These are phyloP conservation scores for Trichoderma atrobrunneum DNA, from an alignment of 2,329 filamentous ascomycete species.

Conservation along the genomic window DNA sequence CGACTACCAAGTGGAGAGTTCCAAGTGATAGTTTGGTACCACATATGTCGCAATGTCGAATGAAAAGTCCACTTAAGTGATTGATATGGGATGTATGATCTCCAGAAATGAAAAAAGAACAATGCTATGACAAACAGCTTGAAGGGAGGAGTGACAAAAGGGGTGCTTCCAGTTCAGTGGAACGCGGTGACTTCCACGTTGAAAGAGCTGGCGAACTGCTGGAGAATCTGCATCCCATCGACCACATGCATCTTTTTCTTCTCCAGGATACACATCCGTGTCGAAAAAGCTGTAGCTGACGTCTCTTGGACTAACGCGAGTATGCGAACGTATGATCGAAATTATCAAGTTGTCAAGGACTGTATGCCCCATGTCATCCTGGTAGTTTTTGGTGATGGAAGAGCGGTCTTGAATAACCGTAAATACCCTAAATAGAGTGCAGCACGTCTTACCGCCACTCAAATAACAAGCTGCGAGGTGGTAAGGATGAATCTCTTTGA, in stretches of 20 bases:
- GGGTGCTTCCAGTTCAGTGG: background rate
- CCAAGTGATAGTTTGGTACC: background rate
- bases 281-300: background rate
- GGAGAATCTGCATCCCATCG: background rate
- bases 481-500: background rate
- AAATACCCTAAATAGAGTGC: no score
- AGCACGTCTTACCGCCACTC: background rate
- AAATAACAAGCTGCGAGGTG: background rate
- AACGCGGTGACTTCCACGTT: background rate
- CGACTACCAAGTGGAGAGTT: background rate
- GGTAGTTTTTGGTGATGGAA: no score
- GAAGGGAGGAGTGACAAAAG: background rate
- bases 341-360: background rate
- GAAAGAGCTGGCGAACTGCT: background rate
- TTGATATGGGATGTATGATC: background rate
- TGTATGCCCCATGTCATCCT: background rate
- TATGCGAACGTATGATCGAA: background rate
- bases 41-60: background rate
- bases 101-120: no score
- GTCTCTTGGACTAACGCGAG: background rate
- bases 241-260: background rate
- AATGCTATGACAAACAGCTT: background rate
- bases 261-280: background rate
- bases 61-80: background rate
- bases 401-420: background rate